Evolutionary conservation across 2,329 filamentous ascomycete genomes (phyloP).

Genomic region (Trichoderma lentiforme): DNA sequence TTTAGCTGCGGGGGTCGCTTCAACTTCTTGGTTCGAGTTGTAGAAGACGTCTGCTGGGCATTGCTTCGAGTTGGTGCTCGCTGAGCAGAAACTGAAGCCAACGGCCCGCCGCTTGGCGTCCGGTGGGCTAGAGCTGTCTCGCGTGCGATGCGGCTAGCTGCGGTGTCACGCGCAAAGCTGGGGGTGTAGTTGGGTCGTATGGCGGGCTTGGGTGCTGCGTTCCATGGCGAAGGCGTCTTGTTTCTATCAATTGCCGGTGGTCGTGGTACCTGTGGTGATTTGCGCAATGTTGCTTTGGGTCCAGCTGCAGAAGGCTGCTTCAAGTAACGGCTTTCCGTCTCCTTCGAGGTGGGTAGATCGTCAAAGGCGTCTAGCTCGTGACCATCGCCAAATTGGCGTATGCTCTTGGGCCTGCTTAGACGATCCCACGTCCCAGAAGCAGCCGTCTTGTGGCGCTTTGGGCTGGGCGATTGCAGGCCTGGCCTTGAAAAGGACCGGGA

Average conservation of each 20-base stretch:
- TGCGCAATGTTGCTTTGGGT: constrained; percentile 59
- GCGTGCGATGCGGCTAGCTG: constrained; percentile 62
- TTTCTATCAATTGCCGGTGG: constrained; percentile 48
- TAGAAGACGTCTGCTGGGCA: constrained; percentile 42
- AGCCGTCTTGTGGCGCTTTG: constrained; percentile 44
- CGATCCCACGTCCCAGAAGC: constrained; percentile 57
- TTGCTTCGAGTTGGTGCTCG: constrained; percentile 50
- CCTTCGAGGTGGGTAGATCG: constrained; percentile 83
- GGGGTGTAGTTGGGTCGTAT: constrained; percentile 54
- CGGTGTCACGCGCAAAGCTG: constrained; percentile 63
- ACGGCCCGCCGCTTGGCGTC: constrained; percentile 50
- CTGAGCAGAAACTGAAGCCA: constrained; percentile 54
- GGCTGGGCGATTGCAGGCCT: constrained; percentile 59
- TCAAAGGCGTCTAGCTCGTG: constrained; percentile 92
- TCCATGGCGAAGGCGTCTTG: constrained; percentile 50
- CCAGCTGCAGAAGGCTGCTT: constrained; percentile 72
- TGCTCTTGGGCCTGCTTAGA: constrained; percentile 63
- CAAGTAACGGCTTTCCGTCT: constrained; percentile 75
- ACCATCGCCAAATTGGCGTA: constrained; percentile 75
- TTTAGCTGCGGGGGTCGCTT: constrained; percentile 64
- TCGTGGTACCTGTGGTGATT: constrained; percentile 50
- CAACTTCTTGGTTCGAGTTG: constrained; percentile 53
- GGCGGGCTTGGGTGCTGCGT: constrained; percentile 50
- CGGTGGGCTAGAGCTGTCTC: constrained; percentile 61
- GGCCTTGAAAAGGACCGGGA: constrained; percentile 58